Percentiles rank a stretch among this genome's conserved stretches.
Conservation (phyloP, 257 asterid species). For the Capsicum pubescens region DNA sequence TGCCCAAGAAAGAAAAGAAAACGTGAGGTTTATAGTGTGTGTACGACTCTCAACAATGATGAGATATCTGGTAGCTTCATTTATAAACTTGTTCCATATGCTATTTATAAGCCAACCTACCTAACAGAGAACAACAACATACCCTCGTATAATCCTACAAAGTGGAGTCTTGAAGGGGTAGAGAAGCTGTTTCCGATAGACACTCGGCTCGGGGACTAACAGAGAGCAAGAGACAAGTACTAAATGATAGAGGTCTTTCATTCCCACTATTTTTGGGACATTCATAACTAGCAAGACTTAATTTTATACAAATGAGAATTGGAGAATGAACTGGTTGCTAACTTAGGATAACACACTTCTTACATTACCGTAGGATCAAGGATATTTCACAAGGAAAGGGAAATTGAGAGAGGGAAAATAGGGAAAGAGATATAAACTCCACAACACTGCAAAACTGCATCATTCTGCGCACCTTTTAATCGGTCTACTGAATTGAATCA, state of each 20-base stretch:
- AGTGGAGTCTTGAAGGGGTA: too few relatives aligned
- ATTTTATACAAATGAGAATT: neutral
- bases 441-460: neutral
- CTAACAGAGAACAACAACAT: neutral
- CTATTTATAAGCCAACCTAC: neutral
- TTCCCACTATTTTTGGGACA: neutral
- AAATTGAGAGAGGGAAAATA: neutral
- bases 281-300: neutral
- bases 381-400: neutral
- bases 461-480: neutral
- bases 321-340: neutral
- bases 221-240: neutral
- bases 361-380: neutral
- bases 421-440: too few relatives aligned
- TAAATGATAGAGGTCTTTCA: neutral
- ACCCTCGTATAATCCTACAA: too few relatives aligned
- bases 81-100: neutral
- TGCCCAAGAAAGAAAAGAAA: neutral
- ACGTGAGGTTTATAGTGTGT: neutral
- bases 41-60: neutral
- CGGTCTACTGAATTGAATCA: neutral
- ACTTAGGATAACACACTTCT: neutral
- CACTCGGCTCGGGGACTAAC: too few relatives aligned
- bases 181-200: too few relatives aligned
- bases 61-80: neutral